phyloP scores from a whole-genome alignment of 768 basidiomycete genomes.

The Lactarius sp. region DNA sequence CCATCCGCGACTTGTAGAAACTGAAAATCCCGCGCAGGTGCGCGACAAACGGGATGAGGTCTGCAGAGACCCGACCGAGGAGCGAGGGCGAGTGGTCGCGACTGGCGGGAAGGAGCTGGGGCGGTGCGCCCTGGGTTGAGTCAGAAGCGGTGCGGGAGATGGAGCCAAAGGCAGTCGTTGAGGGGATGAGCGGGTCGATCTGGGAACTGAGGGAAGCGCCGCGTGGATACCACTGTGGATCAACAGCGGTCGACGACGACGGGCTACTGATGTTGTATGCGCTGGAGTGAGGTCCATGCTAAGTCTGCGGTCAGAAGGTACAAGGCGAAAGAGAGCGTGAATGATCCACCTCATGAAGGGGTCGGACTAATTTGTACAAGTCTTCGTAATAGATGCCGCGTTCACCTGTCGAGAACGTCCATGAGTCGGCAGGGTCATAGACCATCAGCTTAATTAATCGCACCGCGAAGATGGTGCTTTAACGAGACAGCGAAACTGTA shows the following conservation, averaged over 20 bases:
- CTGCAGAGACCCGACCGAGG: not conserved
- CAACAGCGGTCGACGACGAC: not conserved
- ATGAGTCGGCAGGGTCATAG: not conserved
- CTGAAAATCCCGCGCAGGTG: not conserved
- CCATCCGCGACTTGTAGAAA: not conserved
- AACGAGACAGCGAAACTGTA: conserved; percentile 49
- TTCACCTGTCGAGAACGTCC: conserved; percentile 38
- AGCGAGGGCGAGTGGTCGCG: not conserved
- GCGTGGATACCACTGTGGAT: not conserved
- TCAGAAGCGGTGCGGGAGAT: not conserved
- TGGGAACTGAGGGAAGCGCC: not conserved
- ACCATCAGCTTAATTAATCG: not conserved
- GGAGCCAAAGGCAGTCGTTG: not conserved
- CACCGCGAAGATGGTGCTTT: conserved; percentile 56
- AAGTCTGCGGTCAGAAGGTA: not conserved
- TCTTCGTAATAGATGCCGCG: conserved; percentile 59
- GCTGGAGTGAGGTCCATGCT: not conserved
- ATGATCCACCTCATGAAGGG: conserved; percentile 47
- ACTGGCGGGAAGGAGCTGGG: not conserved
- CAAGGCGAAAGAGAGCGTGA: not conserved
- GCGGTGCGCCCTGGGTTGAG: not conserved
- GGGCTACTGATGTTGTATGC: too few species aligned
- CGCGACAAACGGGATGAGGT: conserved; percentile 7
- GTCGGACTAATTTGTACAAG: conserved; percentile 50
- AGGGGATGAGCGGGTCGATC: not conserved